These are phyloP conservation scores for Gynostemma pentaphyllum DNA, from an alignment of 306 rosid species.

Conservation along the genomic window DNA sequence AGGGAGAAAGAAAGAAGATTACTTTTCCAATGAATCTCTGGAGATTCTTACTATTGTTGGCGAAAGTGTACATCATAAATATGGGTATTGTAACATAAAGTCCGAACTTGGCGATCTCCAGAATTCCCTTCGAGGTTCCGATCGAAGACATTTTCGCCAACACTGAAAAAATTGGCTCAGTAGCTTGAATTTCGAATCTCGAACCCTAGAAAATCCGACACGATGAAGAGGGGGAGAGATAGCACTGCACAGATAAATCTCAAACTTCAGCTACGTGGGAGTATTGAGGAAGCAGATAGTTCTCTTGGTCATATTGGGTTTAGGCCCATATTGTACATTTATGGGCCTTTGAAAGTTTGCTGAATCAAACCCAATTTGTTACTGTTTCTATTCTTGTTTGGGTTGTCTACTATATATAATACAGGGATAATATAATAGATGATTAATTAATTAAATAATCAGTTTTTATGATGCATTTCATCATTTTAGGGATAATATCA, in stretches of 20 bases:
- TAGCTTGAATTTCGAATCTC: not conserved
- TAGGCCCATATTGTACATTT: not conserved
- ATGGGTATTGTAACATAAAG: slow-evolving; percentile 60
- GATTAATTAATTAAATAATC: too few species aligned
- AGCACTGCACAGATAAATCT: too few species aligned
- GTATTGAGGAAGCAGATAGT: too few species aligned
- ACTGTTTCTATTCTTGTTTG: too few species aligned
- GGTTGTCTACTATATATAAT: too few species aligned
- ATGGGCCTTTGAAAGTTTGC: not conserved
- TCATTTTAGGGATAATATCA: too few species aligned
- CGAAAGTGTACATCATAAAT: slow-evolving; percentile 62
- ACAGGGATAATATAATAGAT: too few species aligned
- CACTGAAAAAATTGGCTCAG: not conserved
- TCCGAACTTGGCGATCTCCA: slow-evolving; percentile 84
- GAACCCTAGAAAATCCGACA: slow-evolving; percentile 6
- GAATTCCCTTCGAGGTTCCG: slow-evolving; percentile 68
- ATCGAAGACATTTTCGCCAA: slow-evolving; percentile 38
- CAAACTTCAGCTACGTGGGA: too few species aligned
- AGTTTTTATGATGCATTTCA: too few species aligned
- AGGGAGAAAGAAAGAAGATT: slow-evolving; percentile 2
- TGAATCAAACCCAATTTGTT: not conserved
- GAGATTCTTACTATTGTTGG: slow-evolving; percentile 53
- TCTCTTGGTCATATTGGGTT: too few species aligned
- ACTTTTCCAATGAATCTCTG: slow-evolving; percentile 78
- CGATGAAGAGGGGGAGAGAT: not conserved